phyloP scores from a whole-genome alignment of 768 basidiomycete genomes.

The Rhizopogon rudus region DNA sequence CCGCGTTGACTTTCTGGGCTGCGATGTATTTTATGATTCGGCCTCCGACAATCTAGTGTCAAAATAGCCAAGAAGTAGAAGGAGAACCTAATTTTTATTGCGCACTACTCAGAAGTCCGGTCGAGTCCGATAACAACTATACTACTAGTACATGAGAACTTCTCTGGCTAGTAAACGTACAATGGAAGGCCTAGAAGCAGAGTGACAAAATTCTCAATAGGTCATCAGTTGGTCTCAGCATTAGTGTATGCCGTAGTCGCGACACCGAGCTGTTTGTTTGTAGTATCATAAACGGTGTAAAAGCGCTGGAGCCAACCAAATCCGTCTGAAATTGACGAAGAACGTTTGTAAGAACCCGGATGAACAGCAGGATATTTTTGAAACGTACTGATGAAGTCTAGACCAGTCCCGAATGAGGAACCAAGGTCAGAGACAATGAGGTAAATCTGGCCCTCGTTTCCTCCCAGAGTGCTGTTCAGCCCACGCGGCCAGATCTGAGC shows the following conservation, averaged over 20 bases:
- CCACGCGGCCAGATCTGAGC: slow-evolving; percentile 69
- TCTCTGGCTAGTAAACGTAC: no score
- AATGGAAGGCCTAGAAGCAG: no score
- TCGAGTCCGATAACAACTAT: no score
- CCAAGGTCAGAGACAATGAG: slow-evolving; percentile 55
- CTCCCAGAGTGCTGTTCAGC: slow-evolving; percentile 55
- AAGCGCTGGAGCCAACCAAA: slow-evolving; percentile 57
- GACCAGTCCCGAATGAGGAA: slow-evolving; percentile 43
- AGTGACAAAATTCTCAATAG: no score
- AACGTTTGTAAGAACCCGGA: background rate
- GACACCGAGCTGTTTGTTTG: slow-evolving; percentile 17
- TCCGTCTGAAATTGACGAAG: slow-evolving; percentile 34
- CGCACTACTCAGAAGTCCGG: no score
- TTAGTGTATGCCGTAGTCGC: slow-evolving; percentile 36
- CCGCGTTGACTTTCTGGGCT: no score
- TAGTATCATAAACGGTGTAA: slow-evolving; percentile 51
- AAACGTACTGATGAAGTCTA: slow-evolving; percentile 60
- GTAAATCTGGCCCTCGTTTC: slow-evolving; percentile 46
- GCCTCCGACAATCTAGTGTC: no score
- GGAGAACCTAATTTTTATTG: no score
- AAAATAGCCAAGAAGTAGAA: no score
- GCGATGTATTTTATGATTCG: no score
- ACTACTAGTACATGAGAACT: no score
- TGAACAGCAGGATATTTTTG: background rate
- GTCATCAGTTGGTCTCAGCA: slow-evolving; percentile 34